Base-by-base conservation (phyloP, 139 green algal genomes). In the Auxenochlorella pyrenoidosa region DNA sequence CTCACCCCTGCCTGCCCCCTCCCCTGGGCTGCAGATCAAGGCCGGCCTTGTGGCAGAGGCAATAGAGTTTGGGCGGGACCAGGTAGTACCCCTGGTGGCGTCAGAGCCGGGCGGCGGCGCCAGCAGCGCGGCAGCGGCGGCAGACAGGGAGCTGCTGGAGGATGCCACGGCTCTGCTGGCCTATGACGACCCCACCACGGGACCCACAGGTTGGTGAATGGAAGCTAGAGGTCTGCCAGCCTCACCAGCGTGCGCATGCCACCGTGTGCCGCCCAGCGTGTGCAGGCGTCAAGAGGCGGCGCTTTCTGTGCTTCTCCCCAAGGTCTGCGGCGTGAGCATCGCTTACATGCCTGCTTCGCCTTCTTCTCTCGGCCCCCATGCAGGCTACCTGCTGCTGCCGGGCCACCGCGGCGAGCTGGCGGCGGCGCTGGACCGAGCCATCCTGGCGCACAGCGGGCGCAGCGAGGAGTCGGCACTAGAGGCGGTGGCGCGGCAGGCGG, bases 161-260 rank as follows among this genome's bases (percentile, higher is more conserved):
- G 93, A 96, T 58, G 93, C 89, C 1, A 51, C 96, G 32, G 92
- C 91, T 0, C 77, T 97, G 82, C 92, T 97, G 83, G 95, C 93
- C 3, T 97, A 97, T 63, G 90, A 94, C 0, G 85, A 86, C n/a
- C 82, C 82, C 15, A 36, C 66, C 18, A 54, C 82, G 0, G 66
- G 66, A 1, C 82, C 82, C 82, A 79, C 82, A 51, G 82, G 80
- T 59, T 40, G 18, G 79, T 21, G 24, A 12, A 30, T 16, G 59
- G 3, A 22, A 3, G 59, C 59, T 30, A 3, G 59, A 68, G 19
- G 59, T 16, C 10, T 68, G 59, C 59, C 59, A 68, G 59, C 21
- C 28, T 68, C 28, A 16, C 59, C 24, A 3, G 24, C 59, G 59
- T n/a, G 21, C 59, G 5, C 28, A 5, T 68, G 21, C n/a, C 6